A percentile compares a stretch with the other conserved stretches of the same genome.
Conservation (phyloP, 345 rosid species). For the Eucalyptus decipiens region DNA sequence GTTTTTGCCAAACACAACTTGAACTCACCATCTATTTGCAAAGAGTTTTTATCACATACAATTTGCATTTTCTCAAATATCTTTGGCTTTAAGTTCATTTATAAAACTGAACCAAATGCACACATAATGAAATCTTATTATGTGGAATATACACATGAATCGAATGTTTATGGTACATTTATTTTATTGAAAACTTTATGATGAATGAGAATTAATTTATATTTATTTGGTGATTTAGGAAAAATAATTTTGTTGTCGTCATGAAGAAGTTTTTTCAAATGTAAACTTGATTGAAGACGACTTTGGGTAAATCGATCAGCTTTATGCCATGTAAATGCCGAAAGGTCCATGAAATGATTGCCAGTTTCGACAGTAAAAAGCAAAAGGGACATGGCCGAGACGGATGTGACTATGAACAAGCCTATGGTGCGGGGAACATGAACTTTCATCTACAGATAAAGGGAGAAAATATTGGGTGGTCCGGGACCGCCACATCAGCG, state of each 20-base stretch:
- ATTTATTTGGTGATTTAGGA: neutral
- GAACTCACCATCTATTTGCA: no score
- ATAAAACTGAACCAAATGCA: rapidly evolving
- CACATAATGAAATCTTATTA: neutral
- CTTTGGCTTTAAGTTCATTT: no score
- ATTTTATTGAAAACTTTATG: neutral
- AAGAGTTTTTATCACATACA: no score
- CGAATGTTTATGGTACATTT: neutral
- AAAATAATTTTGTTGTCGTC: neutral
- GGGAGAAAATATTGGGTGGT: no score
- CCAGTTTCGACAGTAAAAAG: neutral
- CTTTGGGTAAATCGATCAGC: neutral
- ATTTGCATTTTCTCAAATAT: no score
- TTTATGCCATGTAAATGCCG: neutral
- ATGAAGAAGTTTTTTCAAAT: no score
- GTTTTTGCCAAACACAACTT: no score
- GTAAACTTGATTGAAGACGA: neutral
- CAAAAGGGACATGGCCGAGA: neutral
- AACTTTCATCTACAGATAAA: neutral
- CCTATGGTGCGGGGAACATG: neutral
- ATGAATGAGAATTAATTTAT: neutral
- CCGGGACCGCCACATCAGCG: no score
- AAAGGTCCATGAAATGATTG: neutral
- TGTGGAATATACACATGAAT: neutral
- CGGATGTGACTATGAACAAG: neutral